Conservation (phyloP, 441 rosid genomes). For the Populus hybrid region DNA sequence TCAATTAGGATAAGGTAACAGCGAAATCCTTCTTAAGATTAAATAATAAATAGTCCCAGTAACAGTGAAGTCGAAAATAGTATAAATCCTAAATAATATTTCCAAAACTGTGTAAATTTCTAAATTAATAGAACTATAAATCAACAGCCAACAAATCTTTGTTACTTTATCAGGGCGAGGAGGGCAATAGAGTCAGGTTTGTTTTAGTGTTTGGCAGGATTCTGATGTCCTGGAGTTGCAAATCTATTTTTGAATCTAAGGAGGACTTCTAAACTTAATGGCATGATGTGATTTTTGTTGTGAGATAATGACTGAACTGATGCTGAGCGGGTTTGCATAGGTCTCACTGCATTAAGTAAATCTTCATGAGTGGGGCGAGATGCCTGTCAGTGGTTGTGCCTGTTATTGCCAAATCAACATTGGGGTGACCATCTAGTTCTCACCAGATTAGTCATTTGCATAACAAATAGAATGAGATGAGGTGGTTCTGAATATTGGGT, state of each 20-base stretch:
- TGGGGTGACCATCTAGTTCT: neutral
- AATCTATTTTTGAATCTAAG: neutral
- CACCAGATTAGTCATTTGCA: neutral
- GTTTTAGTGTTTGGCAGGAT: neutral
- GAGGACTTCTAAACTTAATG: neutral
- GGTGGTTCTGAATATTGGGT: neutral
- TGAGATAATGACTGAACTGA: neutral
- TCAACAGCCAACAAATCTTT: neutral
- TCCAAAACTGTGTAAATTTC: neutral
- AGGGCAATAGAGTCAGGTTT: neutral
- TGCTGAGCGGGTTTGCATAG: neutral
- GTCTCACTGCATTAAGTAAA: neutral
- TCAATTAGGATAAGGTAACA: neutral
- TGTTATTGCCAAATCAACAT: neutral
- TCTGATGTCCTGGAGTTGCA: neutral
- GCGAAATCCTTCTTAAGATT: neutral
- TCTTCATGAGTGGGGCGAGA: neutral
- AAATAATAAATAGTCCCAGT: neutral
- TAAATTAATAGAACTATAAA: neutral
- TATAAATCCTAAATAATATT: neutral
- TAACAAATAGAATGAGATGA: neutral
- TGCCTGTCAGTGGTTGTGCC: neutral
- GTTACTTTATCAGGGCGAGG: neutral
- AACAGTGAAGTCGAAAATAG: neutral
- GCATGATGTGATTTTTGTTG: neutral